A percentile compares a stretch with the other conserved stretches of the same genome.
phyloP scores from a whole-genome alignment of 495 filamentous ascomycete genomes.

The Aspergillus diversus region DNA sequence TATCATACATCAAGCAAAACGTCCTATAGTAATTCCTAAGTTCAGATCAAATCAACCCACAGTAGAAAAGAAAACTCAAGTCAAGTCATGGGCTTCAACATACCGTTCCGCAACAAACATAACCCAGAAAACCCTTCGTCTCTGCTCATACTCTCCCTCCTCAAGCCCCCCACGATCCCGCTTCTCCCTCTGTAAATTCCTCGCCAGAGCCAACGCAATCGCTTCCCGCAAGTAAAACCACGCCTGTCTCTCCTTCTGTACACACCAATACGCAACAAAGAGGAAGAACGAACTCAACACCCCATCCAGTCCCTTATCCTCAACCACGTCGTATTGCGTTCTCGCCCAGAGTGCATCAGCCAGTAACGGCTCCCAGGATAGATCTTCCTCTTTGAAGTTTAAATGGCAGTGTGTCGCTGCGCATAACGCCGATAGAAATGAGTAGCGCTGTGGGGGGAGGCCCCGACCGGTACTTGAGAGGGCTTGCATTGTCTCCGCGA shows the following conservation, averaged over 20 bases:
- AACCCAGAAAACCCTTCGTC: conserved; percentile 1
- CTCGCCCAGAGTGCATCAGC: not conserved
- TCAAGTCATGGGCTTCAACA: not conserved
- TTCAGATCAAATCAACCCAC: not conserved
- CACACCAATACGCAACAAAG: conserved; percentile 11
- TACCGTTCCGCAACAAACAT: conserved; percentile 13
- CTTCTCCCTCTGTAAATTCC: conserved; percentile 6
- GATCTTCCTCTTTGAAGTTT: not conserved
- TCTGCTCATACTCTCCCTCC: not conserved
- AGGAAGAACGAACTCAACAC: conserved; percentile 11
- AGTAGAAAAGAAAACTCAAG: too few species aligned
- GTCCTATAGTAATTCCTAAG: not conserved
- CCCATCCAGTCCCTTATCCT: not conserved
- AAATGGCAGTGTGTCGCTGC: not conserved
- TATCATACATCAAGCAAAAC: conserved; percentile 12
- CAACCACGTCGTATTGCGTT: not conserved
- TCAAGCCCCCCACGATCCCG: not conserved
- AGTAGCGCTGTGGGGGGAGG: not conserved
- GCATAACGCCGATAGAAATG: not conserved
- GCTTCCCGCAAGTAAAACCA: conserved; percentile 16
- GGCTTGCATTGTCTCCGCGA: not conserved
- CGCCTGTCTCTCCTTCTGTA: conserved; percentile 3
- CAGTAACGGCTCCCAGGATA: not conserved
- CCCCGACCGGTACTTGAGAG: not conserved
- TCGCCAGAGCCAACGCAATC: conserved; percentile 4